Evolutionary conservation across 208 protist genomes (phyloP).

Genomic region (Crithidia brevicula): DNA sequence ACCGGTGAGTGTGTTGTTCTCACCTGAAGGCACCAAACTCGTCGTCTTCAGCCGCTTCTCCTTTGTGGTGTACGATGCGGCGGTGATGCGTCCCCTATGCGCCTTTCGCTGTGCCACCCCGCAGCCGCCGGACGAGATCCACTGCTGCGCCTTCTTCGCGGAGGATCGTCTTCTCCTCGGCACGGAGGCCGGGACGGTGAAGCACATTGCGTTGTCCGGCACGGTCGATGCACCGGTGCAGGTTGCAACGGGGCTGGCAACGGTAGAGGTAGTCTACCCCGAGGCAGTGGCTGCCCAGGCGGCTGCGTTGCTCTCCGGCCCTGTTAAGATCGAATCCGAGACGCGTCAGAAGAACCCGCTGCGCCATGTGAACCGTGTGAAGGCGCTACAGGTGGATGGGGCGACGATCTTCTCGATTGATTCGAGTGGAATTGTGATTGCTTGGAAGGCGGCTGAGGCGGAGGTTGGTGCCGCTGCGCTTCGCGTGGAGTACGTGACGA

Average conservation of each 20-base stretch:
- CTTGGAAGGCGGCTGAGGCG: conserved; percentile 27
- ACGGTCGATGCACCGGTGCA: neutral
- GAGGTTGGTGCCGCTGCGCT: neutral
- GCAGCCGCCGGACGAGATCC: conserved; percentile 59
- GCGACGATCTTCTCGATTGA: conserved; percentile 65
- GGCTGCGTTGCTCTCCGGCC: conserved; percentile 21
- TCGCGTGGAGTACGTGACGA: conserved; percentile 51
- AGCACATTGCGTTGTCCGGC: conserved; percentile 3
- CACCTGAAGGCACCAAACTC: conserved; percentile 42
- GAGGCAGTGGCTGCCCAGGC: conserved; percentile 20
- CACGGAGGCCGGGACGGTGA: conserved; percentile 56
- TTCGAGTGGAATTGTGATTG: conserved; percentile 57
- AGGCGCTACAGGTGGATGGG: conserved; percentile 32
- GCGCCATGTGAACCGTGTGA: conserved; percentile 61
- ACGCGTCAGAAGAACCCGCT: conserved; percentile 52
- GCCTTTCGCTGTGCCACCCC: conserved; percentile 31
- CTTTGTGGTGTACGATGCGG: conserved; percentile 55
- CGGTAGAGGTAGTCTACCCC: conserved; percentile 29
- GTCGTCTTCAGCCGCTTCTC: conserved; percentile 53
- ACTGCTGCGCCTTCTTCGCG: conserved; percentile 41
- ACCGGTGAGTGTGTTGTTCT: conserved; percentile 59
- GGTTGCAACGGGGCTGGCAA: neutral
- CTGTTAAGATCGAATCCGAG: conserved; percentile 31
- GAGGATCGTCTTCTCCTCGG: conserved; percentile 55
- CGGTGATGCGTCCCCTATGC: conserved; percentile 38